A percentile compares a stretch with the other conserved stretches of the same genome.
Evolutionary conservation across 495 filamentous ascomycete genomes (phyloP).

Genomic region (Aspergillus hancockii): DNA sequence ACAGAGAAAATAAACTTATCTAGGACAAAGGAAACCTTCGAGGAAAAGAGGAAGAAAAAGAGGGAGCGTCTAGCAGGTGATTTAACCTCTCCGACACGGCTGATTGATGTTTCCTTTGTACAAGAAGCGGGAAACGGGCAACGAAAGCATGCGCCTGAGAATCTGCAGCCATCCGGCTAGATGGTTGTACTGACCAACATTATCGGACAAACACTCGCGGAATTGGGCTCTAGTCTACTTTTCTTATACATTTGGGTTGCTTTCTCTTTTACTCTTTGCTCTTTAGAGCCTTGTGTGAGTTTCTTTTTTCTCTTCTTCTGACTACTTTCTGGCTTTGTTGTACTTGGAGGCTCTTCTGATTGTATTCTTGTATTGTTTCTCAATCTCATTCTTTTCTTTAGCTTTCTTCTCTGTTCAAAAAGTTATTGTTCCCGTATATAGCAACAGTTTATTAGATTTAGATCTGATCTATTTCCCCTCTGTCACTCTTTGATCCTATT

Average conservation of each 20-base stretch:
- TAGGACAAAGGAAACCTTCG: neutral
- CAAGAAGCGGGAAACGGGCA: conserved; percentile 6
- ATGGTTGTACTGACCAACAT: conserved; percentile 29
- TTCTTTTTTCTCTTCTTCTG: neutral
- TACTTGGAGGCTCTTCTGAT: conserved; percentile 4
- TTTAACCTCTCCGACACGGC: neutral
- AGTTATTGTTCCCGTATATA: neutral
- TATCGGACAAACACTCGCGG: conserved; percentile 28
- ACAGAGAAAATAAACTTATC: neutral
- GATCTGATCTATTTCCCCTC: conserved; percentile 8
- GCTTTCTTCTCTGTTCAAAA: neutral
- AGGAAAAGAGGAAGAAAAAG: neutral
- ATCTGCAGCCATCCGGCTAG: conserved; percentile 28
- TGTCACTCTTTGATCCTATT: neutral
- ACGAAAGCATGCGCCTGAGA: conserved; percentile 4
- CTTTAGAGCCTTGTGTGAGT: neutral
- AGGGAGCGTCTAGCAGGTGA: neutral
- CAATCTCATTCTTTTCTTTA: conserved; percentile 10
- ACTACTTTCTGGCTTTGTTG: neutral
- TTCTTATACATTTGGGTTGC: conserved; percentile 9
- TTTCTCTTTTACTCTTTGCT: conserved; percentile 9
- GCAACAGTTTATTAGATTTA: conserved; percentile 12
- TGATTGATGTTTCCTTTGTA: neutral
- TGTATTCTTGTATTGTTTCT: neutral
- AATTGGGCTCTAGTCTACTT: conserved; percentile 9